These are phyloP conservation scores for Apiospora hydei DNA, from an alignment of 2,329 filamentous ascomycete genomes.

Conservation along the genomic window DNA sequence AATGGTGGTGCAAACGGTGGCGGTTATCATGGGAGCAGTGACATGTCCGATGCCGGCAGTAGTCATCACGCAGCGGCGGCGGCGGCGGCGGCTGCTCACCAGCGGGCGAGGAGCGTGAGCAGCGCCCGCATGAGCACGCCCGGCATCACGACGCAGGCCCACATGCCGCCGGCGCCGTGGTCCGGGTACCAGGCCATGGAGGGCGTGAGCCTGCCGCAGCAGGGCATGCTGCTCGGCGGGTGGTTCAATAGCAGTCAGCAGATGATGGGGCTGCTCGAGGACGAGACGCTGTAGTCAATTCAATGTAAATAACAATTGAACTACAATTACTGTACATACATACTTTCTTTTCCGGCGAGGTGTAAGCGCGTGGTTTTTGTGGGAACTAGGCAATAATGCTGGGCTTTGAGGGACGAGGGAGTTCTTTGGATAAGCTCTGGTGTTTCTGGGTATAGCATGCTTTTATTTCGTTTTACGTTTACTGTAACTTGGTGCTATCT, in stretches of 20 bases:
- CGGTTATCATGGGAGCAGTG: background rate
- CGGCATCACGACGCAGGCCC: background rate
- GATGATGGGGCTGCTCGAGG: slow-evolving; percentile 70
- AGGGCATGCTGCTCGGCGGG: slow-evolving; percentile 61
- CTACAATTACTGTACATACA: background rate
- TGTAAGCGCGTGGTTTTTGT: background rate
- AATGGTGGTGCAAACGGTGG: background rate
- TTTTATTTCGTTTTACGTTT: no score
- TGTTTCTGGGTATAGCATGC: background rate
- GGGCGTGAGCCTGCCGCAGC: slow-evolving; percentile 28
- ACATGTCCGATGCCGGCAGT: background rate
- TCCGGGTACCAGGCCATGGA: background rate
- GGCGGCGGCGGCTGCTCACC: background rate
- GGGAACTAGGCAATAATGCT: background rate
- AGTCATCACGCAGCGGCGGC: slow-evolving; percentile 35
- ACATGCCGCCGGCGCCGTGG: slow-evolving; percentile 31
- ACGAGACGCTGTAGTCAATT: slow-evolving; percentile 50
- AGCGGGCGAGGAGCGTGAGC: background rate
- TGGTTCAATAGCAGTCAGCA: slow-evolving; percentile 73
- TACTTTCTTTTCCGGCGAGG: background rate
- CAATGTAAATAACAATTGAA: background rate
- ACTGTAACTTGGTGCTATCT: no score
- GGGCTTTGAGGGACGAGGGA: no score
- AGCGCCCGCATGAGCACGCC: background rate
- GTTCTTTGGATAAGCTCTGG: background rate